A percentile compares a stretch with the other conserved stretches of the same genome.
phyloP scores from a whole-genome alignment of 176 grass and related monocot genomes.

The Triticum dicoccoides region DNA sequence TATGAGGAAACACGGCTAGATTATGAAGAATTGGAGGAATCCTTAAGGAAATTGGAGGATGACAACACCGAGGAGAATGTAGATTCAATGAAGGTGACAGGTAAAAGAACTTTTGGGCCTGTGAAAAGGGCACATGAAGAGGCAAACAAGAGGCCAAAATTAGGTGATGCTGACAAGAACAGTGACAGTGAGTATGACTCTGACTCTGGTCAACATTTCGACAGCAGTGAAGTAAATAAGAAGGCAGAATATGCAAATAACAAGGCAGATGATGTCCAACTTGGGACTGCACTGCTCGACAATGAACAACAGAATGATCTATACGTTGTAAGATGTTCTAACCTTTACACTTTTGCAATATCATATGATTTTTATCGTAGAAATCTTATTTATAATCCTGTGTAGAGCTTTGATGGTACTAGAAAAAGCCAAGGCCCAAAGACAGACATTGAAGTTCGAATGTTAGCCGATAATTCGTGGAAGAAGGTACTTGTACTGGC shows the following conservation, averaged over 20 bases:
- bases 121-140: slow-evolving; percentile 36
- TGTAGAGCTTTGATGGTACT: slow-evolving; percentile 70
- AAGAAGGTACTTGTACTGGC: slow-evolving; percentile 61
- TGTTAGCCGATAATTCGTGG: slow-evolving; percentile 73
- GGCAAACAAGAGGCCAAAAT: slow-evolving; percentile 50
- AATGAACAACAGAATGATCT: slow-evolving; percentile 53
- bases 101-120: slow-evolving; percentile 80
- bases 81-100: slow-evolving; percentile 49
- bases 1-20: slow-evolving; percentile 65
- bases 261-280: slow-evolving; percentile 35
- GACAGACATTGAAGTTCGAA: slow-evolving; percentile 86
- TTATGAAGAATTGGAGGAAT: slow-evolving; percentile 83
- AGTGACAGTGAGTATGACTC: slow-evolving; percentile 71
- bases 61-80: slow-evolving; percentile 44
- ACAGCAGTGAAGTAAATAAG: slow-evolving; percentile 43
- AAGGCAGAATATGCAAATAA: slow-evolving; percentile 44
- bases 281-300: slow-evolving; percentile 57
- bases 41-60: slow-evolving; percentile 71
- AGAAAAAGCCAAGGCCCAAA: slow-evolving; percentile 51
- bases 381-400: slow-evolving; percentile 12
- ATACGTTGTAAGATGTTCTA: slow-evolving; percentile 50
- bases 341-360: not conserved
- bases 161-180: slow-evolving; percentile 36
- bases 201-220: slow-evolving; percentile 29
- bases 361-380: not conserved